Evolutionary conservation across 805 yeast genomes (phyloP).

Genomic region (Sungouiella thailandica): DNA sequence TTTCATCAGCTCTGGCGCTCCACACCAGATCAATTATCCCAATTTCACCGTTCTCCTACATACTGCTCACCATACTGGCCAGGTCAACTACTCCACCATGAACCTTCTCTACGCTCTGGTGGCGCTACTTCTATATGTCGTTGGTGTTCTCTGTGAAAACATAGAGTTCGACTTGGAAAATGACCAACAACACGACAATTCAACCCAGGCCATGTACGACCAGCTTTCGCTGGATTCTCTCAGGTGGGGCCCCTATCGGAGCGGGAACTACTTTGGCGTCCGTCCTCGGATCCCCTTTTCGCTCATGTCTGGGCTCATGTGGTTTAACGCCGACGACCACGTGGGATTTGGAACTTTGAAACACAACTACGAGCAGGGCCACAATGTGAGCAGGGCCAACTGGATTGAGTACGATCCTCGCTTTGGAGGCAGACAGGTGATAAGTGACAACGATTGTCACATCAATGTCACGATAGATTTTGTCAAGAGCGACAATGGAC

Average conservation of each 20-base stretch:
- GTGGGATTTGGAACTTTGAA: slow-evolving; percentile 53
- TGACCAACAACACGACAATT: too few species aligned
- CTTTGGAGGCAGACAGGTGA: slow-evolving; percentile 74
- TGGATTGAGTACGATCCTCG: slow-evolving; percentile 91
- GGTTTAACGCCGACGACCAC: slow-evolving; percentile 68
- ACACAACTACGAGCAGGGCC: slow-evolving; percentile 71
- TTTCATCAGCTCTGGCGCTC: too few species aligned
- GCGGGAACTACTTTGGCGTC: slow-evolving; percentile 81
- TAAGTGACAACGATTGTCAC: slow-evolving; percentile 61
- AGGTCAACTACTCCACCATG: too few species aligned
- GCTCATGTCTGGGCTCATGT: slow-evolving; percentile 74
- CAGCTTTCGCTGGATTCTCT: slow-evolving; percentile 20
- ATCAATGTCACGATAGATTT: slow-evolving; percentile 65
- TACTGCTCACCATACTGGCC: too few species aligned
- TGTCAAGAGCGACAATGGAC: slow-evolving; percentile 64
- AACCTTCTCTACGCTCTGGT: too few species aligned
- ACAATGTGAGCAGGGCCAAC: slow-evolving; percentile 67
- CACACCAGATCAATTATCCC: too few species aligned
- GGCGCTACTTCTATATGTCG: too few species aligned
- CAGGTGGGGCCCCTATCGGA: slow-evolving; percentile 89
- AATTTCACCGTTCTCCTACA: too few species aligned
- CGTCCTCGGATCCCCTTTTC: slow-evolving; percentile 78
- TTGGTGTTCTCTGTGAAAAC: too few species aligned
- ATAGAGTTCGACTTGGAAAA: too few species aligned
- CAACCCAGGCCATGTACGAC: slow-evolving; percentile 9